Evolutionary conservation across 495 filamentous ascomycete genomes (phyloP), one percentile per base, ranked within the genome.

Genomic region (Daldinia concentrica): DNA sequence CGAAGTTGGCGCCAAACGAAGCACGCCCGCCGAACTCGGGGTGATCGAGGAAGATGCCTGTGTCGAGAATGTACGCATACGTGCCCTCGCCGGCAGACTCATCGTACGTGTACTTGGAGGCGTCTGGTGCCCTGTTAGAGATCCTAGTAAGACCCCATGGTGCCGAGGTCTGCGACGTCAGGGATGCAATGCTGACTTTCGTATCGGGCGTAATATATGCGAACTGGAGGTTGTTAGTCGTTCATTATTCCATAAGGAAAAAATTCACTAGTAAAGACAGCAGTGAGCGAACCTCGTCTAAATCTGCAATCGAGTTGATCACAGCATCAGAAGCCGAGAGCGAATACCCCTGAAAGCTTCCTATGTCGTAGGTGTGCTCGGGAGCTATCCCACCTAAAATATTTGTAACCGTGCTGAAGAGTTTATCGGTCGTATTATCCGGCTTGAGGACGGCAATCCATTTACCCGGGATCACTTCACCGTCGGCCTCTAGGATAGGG

Each of bases 371-470:
- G 64, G 79, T 76, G 36, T 81, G 75, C 50, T 80, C 64, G 54
- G 80, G 75, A 41, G 55, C 30, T 11, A 26, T 68, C 50, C 79
- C 78, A 59, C 56, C 52, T 12, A 74, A 30, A 27, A 61, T 62
- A 37, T 77, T 52, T 41, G 51, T 62, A 17, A 80, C 55, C 43
- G 71, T 73, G 24, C 67, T 60, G 27, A 76, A 64, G n/a, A 79
- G 48, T 19, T 36, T 36, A 0, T 67, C 50, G 29, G 43, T 36
- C 14, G 68, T 59, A 39, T 51, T 70, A 19, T 62, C 52, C 15
- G 82, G 79, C 62, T 86, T 87, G 74, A 88, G 79, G 59, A 86
- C 83, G 62, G 88, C 82, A 57, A 89, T 86, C 79, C 86, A 89
- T 74, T 83, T 84, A 63, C 80, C 78, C n/a, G 81, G 78, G 17